Evolutionary conservation across 805 yeast genomes (phyloP), one percentile per base, ranked within the genome.

Genomic region (Isabelozyma pseudorhagii): DNA sequence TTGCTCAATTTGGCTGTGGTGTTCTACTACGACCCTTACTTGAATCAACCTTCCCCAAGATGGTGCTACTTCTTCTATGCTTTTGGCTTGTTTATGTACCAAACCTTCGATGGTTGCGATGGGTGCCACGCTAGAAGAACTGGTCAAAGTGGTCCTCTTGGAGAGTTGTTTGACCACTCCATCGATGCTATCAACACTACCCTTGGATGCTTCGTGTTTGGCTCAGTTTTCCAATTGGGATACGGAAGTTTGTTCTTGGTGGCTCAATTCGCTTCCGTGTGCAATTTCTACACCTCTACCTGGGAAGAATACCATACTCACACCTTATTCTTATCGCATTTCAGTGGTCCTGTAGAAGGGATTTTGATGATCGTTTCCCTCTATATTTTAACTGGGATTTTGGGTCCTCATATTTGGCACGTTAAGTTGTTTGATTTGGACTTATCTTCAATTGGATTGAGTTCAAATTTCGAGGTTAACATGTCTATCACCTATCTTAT

Each of bases 261-360:
- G 42, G 71, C 90, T 3, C 91, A 88, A 57, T 84, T 87, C 64
- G 90, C 88, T 4, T 74, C 88, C 2, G 76, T 89, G 46, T 81
- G 86, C 53, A 92, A 92, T 67, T 93, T 92, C 66, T 92, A 91
- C 64, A 64, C 89, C 45, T 85, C 96, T 38, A 92, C 97, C 0
- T 92, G 97, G 97, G 98, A 92, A 69, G 97, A 91, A 64, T 92
- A 82, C 66, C 93, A 91, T 63, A 92, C 97, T 0, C 96, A 90
- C 59, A 84, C 83, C 44, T 73, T 92, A 46, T 92, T 78, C 65
- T 72, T 92, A 47, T 83, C 93, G 36, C 84, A 79, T 53, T 83
- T 89, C 59, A 87, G 96, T 11, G 98, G 98, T 0, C 98, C 98
- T 0, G 97, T 93, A 3, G 98, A 92, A 68, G 98, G 98, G 2